Evolutionary conservation across 495 filamentous ascomycete genomes (phyloP).

Genomic region (Astrocystis sublimbata): DNA sequence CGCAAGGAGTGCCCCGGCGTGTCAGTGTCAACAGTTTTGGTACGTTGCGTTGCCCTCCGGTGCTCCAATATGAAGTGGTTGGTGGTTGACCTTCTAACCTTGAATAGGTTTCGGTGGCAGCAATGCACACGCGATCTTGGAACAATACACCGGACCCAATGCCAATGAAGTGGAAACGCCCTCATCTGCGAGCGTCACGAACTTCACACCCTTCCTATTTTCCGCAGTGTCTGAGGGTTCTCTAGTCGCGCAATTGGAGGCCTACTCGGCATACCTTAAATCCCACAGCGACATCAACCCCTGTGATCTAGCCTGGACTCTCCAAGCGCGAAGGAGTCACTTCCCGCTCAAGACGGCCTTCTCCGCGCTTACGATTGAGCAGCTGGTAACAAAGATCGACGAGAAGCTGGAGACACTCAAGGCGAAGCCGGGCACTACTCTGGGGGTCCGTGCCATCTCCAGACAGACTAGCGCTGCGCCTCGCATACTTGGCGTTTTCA

Average conservation of each 20-base stretch:
- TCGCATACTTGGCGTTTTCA: constrained; percentile 25
- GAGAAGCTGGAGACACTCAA: not conserved
- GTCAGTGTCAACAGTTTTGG: constrained; percentile 20
- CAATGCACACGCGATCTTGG: constrained; percentile 38
- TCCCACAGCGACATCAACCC: not conserved
- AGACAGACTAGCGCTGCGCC: constrained; percentile 19
- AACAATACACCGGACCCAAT: constrained; percentile 16
- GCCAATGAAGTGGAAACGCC: no score
- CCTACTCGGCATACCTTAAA: constrained; percentile 3
- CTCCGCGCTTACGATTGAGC: constrained; percentile 1
- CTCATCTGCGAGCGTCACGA: not conserved
- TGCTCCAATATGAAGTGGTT: not conserved
- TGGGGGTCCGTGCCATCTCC: constrained; percentile 10
- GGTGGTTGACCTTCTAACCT: not conserved
- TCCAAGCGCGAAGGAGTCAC: constrained; percentile 1
- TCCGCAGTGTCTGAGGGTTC: constrained; percentile 9
- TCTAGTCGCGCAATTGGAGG: not conserved
- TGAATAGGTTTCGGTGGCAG: constrained; percentile 32
- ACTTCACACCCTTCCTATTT: constrained; percentile 13
- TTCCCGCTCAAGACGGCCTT: not conserved
- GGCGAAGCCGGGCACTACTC: not conserved
- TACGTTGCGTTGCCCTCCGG: constrained; percentile 9
- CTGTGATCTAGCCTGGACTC: constrained; percentile 9
- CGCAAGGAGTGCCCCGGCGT: constrained; percentile 5
- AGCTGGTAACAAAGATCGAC: not conserved